phyloP scores from a whole-genome alignment of 805 yeast genomes.

The Cyberlindnera xishuangbannaensis region DNA sequence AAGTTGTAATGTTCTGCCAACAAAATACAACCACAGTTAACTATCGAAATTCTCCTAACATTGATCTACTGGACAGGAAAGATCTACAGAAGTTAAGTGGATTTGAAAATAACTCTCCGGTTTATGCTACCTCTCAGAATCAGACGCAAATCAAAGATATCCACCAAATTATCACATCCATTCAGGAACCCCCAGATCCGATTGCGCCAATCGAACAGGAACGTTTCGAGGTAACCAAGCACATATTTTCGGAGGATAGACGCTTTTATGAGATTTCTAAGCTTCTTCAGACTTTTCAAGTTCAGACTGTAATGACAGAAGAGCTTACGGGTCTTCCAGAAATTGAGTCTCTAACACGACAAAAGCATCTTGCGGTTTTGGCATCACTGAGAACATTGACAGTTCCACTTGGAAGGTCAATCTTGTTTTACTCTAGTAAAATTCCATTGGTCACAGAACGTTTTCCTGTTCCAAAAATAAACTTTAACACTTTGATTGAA shows the following conservation, averaged over 20 bases:
- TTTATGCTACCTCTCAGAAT: not conserved
- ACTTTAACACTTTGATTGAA: constrained; percentile 56
- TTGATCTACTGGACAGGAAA: constrained; percentile 63
- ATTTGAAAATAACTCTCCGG: not conserved
- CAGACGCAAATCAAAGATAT: constrained; percentile 32
- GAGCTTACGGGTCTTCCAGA: constrained; percentile 36
- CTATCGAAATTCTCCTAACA: constrained; percentile 38
- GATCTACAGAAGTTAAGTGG: constrained; percentile 40
- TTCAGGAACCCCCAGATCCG: constrained; percentile 39
- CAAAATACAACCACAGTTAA: constrained; percentile 41
- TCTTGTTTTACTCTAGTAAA: constrained; percentile 60
- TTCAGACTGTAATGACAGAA: constrained; percentile 43
- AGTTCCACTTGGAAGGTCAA: constrained; percentile 73
- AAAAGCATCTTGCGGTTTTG: constrained; percentile 52
- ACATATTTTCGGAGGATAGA: constrained; percentile 73
- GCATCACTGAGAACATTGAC: constrained; percentile 70
- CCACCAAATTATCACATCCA: constrained; percentile 33
- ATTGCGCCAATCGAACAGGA: constrained; percentile 65
- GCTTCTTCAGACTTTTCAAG: constrained; percentile 62
- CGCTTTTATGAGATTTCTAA: constrained; percentile 73
- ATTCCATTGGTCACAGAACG: constrained; percentile 81
- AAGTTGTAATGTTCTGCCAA: constrained; percentile 52
- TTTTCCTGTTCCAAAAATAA: constrained; percentile 71
- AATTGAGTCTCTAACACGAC: constrained; percentile 47
- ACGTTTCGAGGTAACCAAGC: constrained; percentile 56